Conservation (phyloP, 2,329 filamentous ascomycete species). For the Aspergillus fijiensis region DNA sequence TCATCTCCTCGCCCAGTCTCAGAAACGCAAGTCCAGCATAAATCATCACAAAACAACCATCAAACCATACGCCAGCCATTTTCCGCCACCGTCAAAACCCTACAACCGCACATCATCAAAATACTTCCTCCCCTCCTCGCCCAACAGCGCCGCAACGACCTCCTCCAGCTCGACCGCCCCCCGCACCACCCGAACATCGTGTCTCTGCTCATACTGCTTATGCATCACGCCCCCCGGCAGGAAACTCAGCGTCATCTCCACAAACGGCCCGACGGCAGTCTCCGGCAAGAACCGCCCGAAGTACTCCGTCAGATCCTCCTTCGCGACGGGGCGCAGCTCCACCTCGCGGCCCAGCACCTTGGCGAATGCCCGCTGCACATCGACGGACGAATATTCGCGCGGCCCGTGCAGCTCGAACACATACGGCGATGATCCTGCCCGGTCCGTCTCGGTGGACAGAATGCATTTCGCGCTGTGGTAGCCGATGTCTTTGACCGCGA, state of each 20-base stretch:
- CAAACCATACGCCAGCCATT: too few relatives aligned
- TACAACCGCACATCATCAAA: too few relatives aligned
- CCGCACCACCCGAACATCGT: not conserved
- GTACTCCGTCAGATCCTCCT: slow-evolving; percentile 8
- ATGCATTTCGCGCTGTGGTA: slow-evolving; percentile 6
- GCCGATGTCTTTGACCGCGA: slow-evolving; percentile 15
- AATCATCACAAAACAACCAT: too few relatives aligned
- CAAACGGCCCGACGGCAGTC: slow-evolving; percentile 7
- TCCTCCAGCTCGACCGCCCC: not conserved
- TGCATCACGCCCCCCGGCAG: slow-evolving; percentile 12
- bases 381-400: slow-evolving; percentile 6
- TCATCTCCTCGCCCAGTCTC: too few relatives aligned
- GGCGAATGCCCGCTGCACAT: slow-evolving; percentile 14
- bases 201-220: not conserved
- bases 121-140: too few relatives aligned
- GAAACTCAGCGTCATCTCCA: slow-evolving; percentile 17
- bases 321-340: slow-evolving; percentile 10
- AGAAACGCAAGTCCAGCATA: too few relatives aligned
- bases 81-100: too few relatives aligned
- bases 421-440: slow-evolving; percentile 4
- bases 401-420: slow-evolving; percentile 18
- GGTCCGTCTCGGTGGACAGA: not conserved
- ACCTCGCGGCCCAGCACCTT: slow-evolving; percentile 11
- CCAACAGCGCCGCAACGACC: not conserved
- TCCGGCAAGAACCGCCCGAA: slow-evolving; percentile 12